Conservation (phyloP, 2,329 filamentous ascomycete genomes). For the Aspergillus spinulosporus region DNA sequence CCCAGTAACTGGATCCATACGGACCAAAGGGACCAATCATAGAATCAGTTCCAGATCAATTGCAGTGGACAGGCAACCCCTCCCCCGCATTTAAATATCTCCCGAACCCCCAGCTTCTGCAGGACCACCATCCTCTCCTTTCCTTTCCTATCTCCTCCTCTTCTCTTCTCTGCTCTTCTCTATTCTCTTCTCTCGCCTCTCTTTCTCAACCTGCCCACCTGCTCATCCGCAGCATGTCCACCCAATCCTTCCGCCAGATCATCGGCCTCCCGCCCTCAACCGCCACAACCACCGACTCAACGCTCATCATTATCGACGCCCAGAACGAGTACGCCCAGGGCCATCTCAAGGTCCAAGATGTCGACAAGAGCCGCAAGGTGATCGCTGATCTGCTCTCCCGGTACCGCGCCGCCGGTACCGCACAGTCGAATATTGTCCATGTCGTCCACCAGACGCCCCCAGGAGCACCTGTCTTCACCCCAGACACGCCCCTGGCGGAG, state of each 20-base stretch:
- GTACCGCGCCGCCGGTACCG: constrained; percentile 55
- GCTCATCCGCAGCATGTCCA: neutral
- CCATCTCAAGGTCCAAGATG: constrained; percentile 57
- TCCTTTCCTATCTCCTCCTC: no score
- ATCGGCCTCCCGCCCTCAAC: constrained; percentile 58
- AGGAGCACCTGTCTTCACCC: constrained; percentile 67
- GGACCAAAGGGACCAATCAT: no score
- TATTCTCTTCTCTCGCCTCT: no score
- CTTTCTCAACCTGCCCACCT: neutral
- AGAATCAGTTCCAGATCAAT: no score
- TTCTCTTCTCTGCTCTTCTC: no score
- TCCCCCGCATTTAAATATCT: no score
- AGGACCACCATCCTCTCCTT: no score
- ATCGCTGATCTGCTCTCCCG: constrained; percentile 60
- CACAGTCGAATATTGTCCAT: constrained; percentile 56
- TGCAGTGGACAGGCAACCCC: no score
- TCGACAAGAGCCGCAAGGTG: constrained; percentile 54
- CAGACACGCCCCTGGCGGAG: constrained; percentile 58
- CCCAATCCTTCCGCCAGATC: constrained; percentile 50
- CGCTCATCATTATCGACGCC: constrained; percentile 68
- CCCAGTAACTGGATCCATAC: no score
- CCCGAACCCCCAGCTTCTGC: no score
- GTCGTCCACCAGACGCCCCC: constrained; percentile 60
- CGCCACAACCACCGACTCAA: constrained; percentile 59
- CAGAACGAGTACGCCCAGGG: constrained; percentile 66